phyloP scores from a whole-genome alignment of 352 stramenopile genomes.

The Globisporangium spiculum region DNA sequence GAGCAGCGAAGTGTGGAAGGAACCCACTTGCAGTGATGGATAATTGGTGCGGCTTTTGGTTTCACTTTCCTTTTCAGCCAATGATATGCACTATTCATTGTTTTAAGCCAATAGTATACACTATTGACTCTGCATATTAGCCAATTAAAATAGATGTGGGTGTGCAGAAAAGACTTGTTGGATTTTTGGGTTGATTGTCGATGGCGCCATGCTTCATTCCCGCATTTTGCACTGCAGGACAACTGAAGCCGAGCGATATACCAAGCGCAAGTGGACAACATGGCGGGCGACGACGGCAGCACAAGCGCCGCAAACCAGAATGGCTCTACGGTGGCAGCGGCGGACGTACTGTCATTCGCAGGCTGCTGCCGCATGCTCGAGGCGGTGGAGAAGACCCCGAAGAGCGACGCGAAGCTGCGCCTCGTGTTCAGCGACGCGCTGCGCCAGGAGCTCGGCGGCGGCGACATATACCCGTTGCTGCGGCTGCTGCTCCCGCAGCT shows the following conservation, averaged over 20 bases:
- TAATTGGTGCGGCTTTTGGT: neutral
- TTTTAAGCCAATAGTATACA: neutral
- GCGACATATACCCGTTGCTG: constrained; percentile 73
- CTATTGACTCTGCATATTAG: neutral
- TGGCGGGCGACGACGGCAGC: neutral
- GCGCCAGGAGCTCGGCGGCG: constrained; percentile 43
- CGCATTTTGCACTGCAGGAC: neutral
- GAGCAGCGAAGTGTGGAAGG: neutral
- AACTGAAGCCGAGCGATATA: neutral
- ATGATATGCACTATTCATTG: neutral
- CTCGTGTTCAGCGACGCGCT: constrained; percentile 75
- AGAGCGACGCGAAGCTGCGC: constrained; percentile 70
- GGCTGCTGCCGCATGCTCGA: constrained; percentile 75
- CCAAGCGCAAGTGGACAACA: neutral
- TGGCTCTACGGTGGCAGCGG: neutral
- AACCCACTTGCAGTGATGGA: neutral
- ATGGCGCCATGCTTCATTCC: neutral
- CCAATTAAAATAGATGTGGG: neutral
- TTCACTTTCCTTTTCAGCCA: neutral
- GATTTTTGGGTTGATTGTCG: constrained; percentile 10
- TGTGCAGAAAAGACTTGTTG: neutral
- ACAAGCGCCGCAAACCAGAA: neutral
- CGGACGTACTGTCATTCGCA: constrained; percentile 53
- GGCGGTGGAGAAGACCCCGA: constrained; percentile 60
- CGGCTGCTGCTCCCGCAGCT: constrained; percentile 74